Evolutionary conservation across 1,139 yeast species (phyloP).

Genomic region (Magnusiomyces magnusii): DNA sequence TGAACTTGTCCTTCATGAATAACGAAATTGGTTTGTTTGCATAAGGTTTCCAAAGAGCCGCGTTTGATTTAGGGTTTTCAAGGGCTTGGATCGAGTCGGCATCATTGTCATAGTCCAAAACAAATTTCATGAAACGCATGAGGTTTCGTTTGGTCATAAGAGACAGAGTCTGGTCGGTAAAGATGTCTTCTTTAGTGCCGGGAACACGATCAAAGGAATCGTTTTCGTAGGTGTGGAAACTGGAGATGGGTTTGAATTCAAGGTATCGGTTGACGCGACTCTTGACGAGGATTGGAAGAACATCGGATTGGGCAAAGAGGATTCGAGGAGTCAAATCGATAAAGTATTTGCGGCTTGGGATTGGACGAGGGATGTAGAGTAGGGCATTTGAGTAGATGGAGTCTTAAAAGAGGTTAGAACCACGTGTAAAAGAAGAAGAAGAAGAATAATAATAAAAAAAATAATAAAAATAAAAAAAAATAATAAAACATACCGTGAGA

Average conservation of each 20-base stretch:
- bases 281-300: constrained; percentile 67
- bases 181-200: constrained; percentile 86
- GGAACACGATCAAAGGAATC: constrained; percentile 78
- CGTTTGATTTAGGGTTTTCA: constrained; percentile 31
- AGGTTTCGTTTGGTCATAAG: constrained; percentile 71
- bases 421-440: background rate
- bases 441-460: background rate
- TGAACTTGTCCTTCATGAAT: constrained; percentile 57
- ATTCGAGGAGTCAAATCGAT: constrained; percentile 86
- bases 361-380: constrained; percentile 58
- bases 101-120: constrained; percentile 55
- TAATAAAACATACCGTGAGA: background rate
- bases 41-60: constrained; percentile 47
- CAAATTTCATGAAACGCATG: constrained; percentile 91
- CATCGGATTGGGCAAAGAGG: constrained; percentile 80
- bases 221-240: constrained; percentile 86
- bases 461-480: background rate
- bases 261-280: constrained; percentile 85
- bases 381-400: constrained; percentile 32
- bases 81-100: background rate
- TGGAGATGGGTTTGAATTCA: constrained; percentile 83
- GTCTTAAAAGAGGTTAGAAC: constrained; percentile 4
- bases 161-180: constrained; percentile 77
- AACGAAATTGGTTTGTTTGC: constrained; percentile 48
- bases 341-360: constrained; percentile 67